Percentiles rank a stretch among this genome's conserved stretches.
Conservation (phyloP, 495 filamentous ascomycete genomes). For the Immersiella caudata region DNA sequence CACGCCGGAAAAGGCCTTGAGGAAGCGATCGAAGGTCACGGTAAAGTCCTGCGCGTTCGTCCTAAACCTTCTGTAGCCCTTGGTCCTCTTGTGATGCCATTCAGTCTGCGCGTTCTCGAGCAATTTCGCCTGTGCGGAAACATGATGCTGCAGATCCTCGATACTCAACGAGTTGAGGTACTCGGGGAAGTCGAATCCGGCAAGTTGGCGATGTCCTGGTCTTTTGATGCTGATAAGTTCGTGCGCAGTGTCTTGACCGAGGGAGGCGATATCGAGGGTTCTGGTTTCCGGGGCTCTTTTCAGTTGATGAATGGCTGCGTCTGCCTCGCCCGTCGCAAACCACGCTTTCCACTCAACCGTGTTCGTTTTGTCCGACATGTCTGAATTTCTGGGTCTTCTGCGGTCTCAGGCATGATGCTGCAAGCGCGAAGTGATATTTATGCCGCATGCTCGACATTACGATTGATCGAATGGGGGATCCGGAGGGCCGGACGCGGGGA, state of each 20-base stretch:
- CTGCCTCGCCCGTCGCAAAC: constrained; percentile 6
- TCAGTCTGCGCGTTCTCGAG: not conserved
- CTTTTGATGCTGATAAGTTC: constrained; percentile 14
- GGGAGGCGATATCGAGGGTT: not conserved
- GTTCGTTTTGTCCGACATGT: not conserved
- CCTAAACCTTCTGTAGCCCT: constrained; percentile 2
- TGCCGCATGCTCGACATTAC: not conserved
- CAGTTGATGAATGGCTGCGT: not conserved
- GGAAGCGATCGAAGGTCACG: constrained; percentile 7
- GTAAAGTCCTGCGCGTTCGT: constrained; percentile 10
- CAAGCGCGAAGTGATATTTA: not conserved
- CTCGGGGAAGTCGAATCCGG: not conserved
- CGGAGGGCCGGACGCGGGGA: not conserved
- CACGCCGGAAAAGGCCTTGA: constrained; percentile 13
- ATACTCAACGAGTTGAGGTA: not conserved
- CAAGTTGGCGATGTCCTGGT: not conserved
- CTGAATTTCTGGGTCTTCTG: not conserved
- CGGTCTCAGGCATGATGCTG: not conserved
- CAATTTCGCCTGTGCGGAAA: not conserved
- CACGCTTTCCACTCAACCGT: constrained; percentile 7
- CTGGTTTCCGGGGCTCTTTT: not conserved
- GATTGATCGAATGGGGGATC: not conserved
- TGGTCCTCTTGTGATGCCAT: constrained; percentile 14
- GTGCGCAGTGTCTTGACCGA: not conserved
- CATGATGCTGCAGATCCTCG: constrained; percentile 4